phyloP scores from a whole-genome alignment of 305 asterid genomes.

The Petunia hybrid region DNA sequence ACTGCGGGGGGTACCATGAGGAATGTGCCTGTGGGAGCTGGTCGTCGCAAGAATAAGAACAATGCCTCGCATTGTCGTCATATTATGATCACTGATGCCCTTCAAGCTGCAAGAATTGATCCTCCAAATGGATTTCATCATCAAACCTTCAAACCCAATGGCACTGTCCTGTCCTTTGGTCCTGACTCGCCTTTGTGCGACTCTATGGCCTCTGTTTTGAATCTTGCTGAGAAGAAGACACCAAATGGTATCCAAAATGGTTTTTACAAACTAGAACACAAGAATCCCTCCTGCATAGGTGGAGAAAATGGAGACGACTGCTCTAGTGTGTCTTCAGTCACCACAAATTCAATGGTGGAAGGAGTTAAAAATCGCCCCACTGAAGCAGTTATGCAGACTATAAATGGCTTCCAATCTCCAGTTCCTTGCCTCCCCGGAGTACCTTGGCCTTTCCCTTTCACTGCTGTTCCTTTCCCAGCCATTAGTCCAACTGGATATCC shows the following conservation, averaged over 20 bases:
- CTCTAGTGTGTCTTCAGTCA: slow-evolving; percentile 49
- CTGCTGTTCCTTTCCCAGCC: slow-evolving; percentile 61
- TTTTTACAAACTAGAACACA: slow-evolving; percentile 42
- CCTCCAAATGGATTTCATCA: slow-evolving; percentile 49
- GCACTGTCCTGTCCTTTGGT: slow-evolving; percentile 70
- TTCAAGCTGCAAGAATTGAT: slow-evolving; percentile 49
- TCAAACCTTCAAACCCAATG: slow-evolving; percentile 50
- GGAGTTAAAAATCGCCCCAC: slow-evolving; percentile 43
- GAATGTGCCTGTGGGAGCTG: slow-evolving; percentile 79
- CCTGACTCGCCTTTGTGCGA: slow-evolving; percentile 53
- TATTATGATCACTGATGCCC: slow-evolving; percentile 64
- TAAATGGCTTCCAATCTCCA: slow-evolving; percentile 54
- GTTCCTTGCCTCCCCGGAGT: slow-evolving; percentile 60
- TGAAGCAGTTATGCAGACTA: slow-evolving; percentile 49
- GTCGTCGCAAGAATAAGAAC: slow-evolving; percentile 69
- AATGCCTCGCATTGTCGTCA: slow-evolving; percentile 54
- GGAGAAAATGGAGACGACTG: slow-evolving; percentile 52
- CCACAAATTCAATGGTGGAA: slow-evolving; percentile 40
- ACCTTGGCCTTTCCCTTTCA: slow-evolving; percentile 65
- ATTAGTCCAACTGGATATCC: slow-evolving; percentile 63
- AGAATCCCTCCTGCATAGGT: slow-evolving; percentile 38
- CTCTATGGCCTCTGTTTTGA: slow-evolving; percentile 58
- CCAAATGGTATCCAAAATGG: slow-evolving; percentile 45
- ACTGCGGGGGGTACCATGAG: slow-evolving; percentile 94
- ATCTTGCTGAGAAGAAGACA: slow-evolving; percentile 45